These are phyloP conservation scores for Crithidia expoeki DNA, from an alignment of 208 protist genomes.

Conservation along the genomic window DNA sequence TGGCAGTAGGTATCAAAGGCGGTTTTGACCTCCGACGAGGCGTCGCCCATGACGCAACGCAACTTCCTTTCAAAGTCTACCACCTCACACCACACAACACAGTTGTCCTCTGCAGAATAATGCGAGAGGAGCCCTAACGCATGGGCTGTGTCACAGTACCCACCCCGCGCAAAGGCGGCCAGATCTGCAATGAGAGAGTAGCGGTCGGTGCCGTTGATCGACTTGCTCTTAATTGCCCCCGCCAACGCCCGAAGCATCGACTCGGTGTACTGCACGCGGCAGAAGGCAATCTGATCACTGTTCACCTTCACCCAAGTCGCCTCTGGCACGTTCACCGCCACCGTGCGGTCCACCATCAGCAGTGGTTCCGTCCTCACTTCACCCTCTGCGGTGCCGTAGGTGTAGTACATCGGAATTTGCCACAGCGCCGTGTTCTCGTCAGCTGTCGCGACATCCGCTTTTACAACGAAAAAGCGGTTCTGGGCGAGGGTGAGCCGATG, in stretches of 20 bases:
- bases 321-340: slow-evolving; percentile 18
- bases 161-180: slow-evolving; percentile 69
- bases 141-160: slow-evolving; percentile 48
- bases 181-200: slow-evolving; percentile 71
- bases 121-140: slow-evolving; percentile 49
- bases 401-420: slow-evolving; percentile 62
- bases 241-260: slow-evolving; percentile 49
- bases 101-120: slow-evolving; percentile 35
- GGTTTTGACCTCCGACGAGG: slow-evolving; percentile 31
- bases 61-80: slow-evolving; percentile 54
- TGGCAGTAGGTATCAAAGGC: slow-evolving; percentile 58
- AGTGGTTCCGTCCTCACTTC: slow-evolving; percentile 14
- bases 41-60: slow-evolving; percentile 39
- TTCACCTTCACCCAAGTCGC: slow-evolving; percentile 75
- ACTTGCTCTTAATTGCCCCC: slow-evolving; percentile 42
- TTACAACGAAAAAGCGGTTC: slow-evolving; percentile 50
- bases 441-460: slow-evolving; percentile 25
- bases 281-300: slow-evolving; percentile 74
- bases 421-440: slow-evolving; percentile 64
- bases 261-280: slow-evolving; percentile 72
- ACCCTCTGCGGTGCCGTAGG: slow-evolving; percentile 27
- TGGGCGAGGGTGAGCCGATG: slow-evolving; percentile 40
- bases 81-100: slow-evolving; percentile 48
- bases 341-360: slow-evolving; percentile 27
- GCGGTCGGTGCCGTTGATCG: slow-evolving; percentile 63